phyloP scores from a whole-genome alignment of 495 filamentous ascomycete genomes.

The Physcia stellaris region DNA sequence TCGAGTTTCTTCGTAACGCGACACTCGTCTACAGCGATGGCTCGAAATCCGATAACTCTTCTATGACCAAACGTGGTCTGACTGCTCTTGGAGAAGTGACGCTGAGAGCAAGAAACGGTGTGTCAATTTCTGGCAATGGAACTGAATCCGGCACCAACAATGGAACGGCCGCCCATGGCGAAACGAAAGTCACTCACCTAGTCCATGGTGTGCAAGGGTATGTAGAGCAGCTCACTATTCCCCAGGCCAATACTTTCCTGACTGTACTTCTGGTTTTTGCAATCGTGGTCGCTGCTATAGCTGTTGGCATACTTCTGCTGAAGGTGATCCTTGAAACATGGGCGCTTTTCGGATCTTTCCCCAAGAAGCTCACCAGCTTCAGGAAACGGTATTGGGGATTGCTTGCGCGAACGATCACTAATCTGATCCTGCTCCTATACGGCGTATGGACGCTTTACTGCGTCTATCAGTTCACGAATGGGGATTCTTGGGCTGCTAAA shows the following conservation, averaged over 20 bases:
- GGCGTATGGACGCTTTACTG: constrained; percentile 94
- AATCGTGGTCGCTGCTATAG: constrained; percentile 72
- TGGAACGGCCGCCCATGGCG: constrained; percentile 18
- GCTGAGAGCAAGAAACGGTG: constrained; percentile 37
- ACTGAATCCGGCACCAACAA: constrained; percentile 17
- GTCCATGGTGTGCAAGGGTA: constrained; percentile 63
- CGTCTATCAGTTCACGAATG: constrained; percentile 83
- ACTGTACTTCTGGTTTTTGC: constrained; percentile 80
- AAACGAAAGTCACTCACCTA: constrained; percentile 30
- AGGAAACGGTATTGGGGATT: constrained; percentile 93
- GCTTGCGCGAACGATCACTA: constrained; percentile 75
- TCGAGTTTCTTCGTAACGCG: constrained; percentile 57
- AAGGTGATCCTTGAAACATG: constrained; percentile 88
- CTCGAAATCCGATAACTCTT: constrained; percentile 26
- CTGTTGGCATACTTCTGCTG: constrained; percentile 74
- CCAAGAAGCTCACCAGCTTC: constrained; percentile 66
- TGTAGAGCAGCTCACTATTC: constrained; percentile 65
- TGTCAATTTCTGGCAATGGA: constrained; percentile 32
- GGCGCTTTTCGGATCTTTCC: constrained; percentile 81
- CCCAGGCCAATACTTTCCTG: constrained; percentile 90
- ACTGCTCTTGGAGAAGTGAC: constrained; percentile 29
- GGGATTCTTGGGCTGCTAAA: constrained; percentile 95
- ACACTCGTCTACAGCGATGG: constrained; percentile 52
- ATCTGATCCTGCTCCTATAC: constrained; percentile 84
- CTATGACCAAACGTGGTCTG: constrained; percentile 40